A percentile compares a stretch with the other conserved stretches of the same genome.
Evolutionary conservation across 2,329 filamentous ascomycete species (phyloP).

Genomic region (Dothiorella sarmentorum): DNA sequence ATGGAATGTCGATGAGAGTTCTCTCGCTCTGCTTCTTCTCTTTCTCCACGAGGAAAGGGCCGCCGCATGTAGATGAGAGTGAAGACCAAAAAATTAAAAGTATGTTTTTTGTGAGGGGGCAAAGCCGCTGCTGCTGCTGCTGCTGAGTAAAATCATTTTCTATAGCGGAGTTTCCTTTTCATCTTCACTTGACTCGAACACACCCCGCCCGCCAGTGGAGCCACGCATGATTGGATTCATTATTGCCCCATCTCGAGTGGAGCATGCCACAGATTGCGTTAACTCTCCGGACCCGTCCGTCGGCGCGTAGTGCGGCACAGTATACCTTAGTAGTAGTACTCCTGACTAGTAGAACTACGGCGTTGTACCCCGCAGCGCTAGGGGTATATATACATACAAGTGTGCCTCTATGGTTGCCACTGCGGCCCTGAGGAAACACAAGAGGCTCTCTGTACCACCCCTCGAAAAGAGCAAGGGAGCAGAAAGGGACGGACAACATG

Average conservation of each 20-base stretch:
- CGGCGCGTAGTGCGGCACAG: no score
- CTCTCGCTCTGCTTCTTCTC: not conserved
- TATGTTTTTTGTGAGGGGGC: not conserved
- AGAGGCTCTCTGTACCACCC: no score
- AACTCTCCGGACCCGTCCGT: no score
- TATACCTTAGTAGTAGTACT: no score
- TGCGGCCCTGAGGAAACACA: not conserved
- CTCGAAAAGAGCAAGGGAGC: no score
- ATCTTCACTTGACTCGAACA: not conserved
- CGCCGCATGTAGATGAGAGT: conserved; percentile 1
- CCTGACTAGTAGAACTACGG: no score
- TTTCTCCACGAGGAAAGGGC: not conserved
- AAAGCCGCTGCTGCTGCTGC: no score
- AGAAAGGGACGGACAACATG: not conserved
- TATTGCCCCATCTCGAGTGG: not conserved
- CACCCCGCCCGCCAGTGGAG: no score
- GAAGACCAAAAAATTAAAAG: conserved; percentile 1
- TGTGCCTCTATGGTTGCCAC: no score
- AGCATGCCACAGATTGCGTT: no score
- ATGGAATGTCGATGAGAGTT: not conserved
- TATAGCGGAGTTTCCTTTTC: no score
- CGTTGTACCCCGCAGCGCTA: not conserved
- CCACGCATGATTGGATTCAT: not conserved
- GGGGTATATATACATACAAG: not conserved
- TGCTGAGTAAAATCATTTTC: no score